These are phyloP conservation scores for Styphnolobium japonicum DNA, from an alignment of 306 rosid species.

Conservation along the genomic window DNA sequence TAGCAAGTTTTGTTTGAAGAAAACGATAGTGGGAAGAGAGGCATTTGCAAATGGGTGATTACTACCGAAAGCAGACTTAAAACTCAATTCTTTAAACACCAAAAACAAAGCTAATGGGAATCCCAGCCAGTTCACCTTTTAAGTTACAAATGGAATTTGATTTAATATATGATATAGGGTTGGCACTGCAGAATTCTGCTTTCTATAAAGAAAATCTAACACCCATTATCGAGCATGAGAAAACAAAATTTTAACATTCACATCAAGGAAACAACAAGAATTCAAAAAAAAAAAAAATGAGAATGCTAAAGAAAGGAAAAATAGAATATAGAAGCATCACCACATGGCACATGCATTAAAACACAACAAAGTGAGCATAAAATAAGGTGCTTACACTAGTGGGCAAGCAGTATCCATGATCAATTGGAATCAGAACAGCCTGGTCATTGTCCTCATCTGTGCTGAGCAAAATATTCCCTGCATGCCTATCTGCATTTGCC, in stretches of 20 bases:
- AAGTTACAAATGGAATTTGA: background rate
- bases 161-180: background rate
- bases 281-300: too few species aligned
- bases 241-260: background rate
- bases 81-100: background rate
- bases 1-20: background rate
- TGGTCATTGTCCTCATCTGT: constrained; percentile 44
- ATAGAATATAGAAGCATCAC: background rate
- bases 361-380: constrained; percentile 2
- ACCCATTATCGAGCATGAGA: background rate
- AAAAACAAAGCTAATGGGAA: background rate
- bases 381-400: constrained; percentile 57
- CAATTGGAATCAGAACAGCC: constrained; percentile 72
- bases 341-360: constrained; percentile 13
- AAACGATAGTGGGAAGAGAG: background rate
- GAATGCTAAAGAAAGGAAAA: background rate
- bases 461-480: constrained; percentile 74
- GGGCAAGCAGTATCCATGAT: constrained; percentile 94
- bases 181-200: background rate
- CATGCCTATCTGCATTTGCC: constrained; percentile 93
- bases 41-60: background rate
- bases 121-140: background rate
- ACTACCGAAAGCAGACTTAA: background rate
- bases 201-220: background rate
- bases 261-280: background rate